Conservation (phyloP, 1,284 basidiomycete genomes). For the Marasmius oreades region DNA sequence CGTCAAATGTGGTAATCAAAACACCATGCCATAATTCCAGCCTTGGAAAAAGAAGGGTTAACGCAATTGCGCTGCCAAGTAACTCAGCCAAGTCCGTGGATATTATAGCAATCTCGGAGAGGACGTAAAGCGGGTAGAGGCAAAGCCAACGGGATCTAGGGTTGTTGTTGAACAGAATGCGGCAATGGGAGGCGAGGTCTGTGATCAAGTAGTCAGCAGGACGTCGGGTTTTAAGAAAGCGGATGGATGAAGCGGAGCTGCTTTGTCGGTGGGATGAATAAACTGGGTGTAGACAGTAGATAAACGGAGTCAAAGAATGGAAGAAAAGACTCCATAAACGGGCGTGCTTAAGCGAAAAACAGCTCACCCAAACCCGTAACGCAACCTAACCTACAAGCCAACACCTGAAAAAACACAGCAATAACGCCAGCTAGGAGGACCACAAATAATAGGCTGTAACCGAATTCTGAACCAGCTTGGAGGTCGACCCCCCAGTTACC, state of each 20-base stretch:
- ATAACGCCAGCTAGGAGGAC: conserved; percentile 66
- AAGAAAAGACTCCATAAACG: no score
- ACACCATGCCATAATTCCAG: conserved; percentile 82
- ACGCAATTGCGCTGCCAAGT: conserved; percentile 60
- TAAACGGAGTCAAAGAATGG: no score
- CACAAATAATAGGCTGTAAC: conserved; percentile 72
- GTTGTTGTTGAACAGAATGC: conserved; percentile 67
- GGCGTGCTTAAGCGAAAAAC: no score
- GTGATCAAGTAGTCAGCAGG: no score
- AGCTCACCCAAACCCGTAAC: conserved; percentile 43
- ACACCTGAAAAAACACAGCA: conserved; percentile 58
- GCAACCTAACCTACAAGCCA: conserved; percentile 44
- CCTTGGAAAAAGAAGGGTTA: conserved; percentile 79
- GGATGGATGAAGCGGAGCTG: no score
- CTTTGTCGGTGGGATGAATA: no score
- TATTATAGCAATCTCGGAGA: conserved; percentile 83
- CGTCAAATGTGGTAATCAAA: conserved; percentile 81
- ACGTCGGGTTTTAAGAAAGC: no score
- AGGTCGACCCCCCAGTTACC: conserved; percentile 63
- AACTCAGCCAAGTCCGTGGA: conserved; percentile 75
- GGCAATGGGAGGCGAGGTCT: conserved; percentile 62
- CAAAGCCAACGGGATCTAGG: conserved; percentile 63
- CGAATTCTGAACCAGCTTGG: conserved; percentile 57
- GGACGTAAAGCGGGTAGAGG: conserved; percentile 66
- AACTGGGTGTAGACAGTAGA: no score